These are phyloP conservation scores for Verticillium alfalfae DNA, from an alignment of 2,329 filamentous ascomycete species.

Conservation along the genomic window DNA sequence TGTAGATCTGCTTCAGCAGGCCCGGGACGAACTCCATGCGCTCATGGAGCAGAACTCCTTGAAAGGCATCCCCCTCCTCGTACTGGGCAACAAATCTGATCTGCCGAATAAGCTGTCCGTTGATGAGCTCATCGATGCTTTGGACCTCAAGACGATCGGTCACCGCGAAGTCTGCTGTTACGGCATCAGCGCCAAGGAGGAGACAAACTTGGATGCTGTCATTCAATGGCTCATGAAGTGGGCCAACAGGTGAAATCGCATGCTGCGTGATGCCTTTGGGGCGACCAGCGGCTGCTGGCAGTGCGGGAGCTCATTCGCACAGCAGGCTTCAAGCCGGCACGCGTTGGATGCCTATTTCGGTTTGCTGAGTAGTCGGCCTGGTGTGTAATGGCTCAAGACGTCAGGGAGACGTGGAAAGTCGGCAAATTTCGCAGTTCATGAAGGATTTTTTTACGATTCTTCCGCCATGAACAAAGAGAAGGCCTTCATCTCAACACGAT, in stretches of 20 bases:
- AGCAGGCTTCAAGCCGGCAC: background rate
- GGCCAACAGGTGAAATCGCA: constrained; percentile 58
- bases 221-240: constrained; percentile 94
- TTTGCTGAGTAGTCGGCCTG: background rate
- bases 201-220: constrained; percentile 96
- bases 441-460: background rate
- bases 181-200: constrained; percentile 96
- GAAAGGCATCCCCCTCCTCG: constrained; percentile 84
- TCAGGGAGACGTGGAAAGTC: background rate
- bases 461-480: background rate
- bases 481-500: background rate
- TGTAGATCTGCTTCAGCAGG: constrained; percentile 69
- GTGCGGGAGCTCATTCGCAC: background rate
- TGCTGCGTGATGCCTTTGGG: background rate
- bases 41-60: constrained; percentile 80
- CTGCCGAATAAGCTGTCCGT: constrained; percentile 85
- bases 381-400: background rate
- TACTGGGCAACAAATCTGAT: constrained; percentile 96
- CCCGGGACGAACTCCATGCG: constrained; percentile 86
- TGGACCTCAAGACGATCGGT: constrained; percentile 84
- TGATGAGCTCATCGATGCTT: constrained; percentile 88
- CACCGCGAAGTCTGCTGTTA: constrained; percentile 97
- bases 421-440: background rate
- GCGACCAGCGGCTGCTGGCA: background rate
- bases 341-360: background rate